These are phyloP conservation scores for Globisporangium uncinulatum DNA, from an alignment of 352 stramenopile species.

Conservation along the genomic window DNA sequence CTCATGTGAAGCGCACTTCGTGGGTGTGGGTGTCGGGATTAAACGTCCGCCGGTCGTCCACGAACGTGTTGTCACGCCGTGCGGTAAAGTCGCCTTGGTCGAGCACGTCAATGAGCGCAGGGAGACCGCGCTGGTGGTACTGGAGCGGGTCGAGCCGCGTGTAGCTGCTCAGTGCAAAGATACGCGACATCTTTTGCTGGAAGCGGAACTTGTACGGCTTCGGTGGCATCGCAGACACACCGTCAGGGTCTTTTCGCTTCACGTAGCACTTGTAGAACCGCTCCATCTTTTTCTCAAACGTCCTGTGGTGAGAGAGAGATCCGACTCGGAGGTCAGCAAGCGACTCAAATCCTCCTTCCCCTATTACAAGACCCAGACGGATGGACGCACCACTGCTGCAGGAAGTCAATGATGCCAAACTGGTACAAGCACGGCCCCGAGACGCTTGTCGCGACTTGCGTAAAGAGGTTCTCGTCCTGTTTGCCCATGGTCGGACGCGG, in stretches of 20 bases:
- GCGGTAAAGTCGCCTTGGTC: slow-evolving; percentile 69
- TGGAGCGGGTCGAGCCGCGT: slow-evolving; percentile 54
- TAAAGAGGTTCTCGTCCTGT: slow-evolving; percentile 60
- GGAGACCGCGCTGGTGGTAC: slow-evolving; percentile 63
- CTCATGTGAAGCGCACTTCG: slow-evolving; percentile 37
- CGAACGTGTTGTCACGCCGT: slow-evolving; percentile 51
- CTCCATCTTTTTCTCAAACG: slow-evolving; percentile 88
- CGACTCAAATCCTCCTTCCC: not conserved
- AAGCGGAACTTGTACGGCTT: slow-evolving; percentile 91
- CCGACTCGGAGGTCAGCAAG: not conserved
- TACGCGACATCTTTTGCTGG: slow-evolving; percentile 88
- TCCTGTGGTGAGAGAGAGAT: slow-evolving; percentile 32
- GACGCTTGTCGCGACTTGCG: slow-evolving; percentile 79
- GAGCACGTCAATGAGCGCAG: slow-evolving; percentile 73
- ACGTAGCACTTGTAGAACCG: slow-evolving; percentile 88
- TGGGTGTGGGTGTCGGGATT: slow-evolving; percentile 30
- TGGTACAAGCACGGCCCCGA: slow-evolving; percentile 86
- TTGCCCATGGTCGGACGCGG: slow-evolving; percentile 20
- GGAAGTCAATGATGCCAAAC: slow-evolving; percentile 90
- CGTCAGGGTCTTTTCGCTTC: slow-evolving; percentile 84
- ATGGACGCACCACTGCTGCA: slow-evolving; percentile 81
- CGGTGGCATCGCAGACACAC: slow-evolving; percentile 81
- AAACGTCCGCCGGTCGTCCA: slow-evolving; percentile 39
- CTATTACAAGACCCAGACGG: too few species aligned
- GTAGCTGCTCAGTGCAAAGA: slow-evolving; percentile 74